Percentiles rank a stretch among this genome's conserved stretches.
Conservation (phyloP, 1,139 yeast species). For the Casaregolazyma lundiana region DNA sequence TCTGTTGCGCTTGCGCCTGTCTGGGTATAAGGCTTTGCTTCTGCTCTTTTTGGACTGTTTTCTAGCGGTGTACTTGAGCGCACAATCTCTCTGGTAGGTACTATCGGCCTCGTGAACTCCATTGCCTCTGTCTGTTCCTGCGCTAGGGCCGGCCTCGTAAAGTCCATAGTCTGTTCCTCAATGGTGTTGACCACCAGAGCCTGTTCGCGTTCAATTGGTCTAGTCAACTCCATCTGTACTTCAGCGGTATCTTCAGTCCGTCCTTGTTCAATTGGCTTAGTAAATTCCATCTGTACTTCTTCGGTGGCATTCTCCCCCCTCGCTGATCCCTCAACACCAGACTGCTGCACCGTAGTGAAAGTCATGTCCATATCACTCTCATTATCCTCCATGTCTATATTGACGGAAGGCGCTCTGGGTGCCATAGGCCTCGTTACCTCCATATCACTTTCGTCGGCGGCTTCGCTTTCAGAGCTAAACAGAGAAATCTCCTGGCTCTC, state of each 20-base stretch:
- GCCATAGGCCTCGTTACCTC: slow-evolving; percentile 3
- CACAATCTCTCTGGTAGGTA: not conserved
- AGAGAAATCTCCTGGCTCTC: not conserved
- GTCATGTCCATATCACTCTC: slow-evolving; percentile 7
- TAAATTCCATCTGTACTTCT: slow-evolving; percentile 1
- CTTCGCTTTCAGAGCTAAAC: not conserved
- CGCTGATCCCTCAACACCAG: not conserved
- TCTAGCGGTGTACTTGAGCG: slow-evolving; percentile 7
- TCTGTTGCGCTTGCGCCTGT: not conserved
- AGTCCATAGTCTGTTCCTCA: slow-evolving; percentile 21
- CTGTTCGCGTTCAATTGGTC: not conserved
- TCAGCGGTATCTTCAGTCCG: not conserved
- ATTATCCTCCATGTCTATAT: not conserved
- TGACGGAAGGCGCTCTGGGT: not conserved
- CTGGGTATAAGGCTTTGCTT: not conserved
- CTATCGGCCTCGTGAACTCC: slow-evolving; percentile 12
- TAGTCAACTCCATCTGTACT: slow-evolving; percentile 6
- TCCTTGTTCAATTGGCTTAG: not conserved
- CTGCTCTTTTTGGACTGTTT: slow-evolving; percentile 5
- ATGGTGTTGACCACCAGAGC: slow-evolving; percentile 4
- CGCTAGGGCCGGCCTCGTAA: slow-evolving; percentile 18
- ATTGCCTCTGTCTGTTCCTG: slow-evolving; percentile 12
- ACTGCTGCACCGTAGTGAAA: not conserved
- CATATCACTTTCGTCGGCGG: slow-evolving; percentile 2
- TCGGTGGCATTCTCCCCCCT: not conserved